Base-by-base conservation (phyloP, 2,329 filamentous ascomycete genomes). In the Aaosphaeria arxii region DNA sequence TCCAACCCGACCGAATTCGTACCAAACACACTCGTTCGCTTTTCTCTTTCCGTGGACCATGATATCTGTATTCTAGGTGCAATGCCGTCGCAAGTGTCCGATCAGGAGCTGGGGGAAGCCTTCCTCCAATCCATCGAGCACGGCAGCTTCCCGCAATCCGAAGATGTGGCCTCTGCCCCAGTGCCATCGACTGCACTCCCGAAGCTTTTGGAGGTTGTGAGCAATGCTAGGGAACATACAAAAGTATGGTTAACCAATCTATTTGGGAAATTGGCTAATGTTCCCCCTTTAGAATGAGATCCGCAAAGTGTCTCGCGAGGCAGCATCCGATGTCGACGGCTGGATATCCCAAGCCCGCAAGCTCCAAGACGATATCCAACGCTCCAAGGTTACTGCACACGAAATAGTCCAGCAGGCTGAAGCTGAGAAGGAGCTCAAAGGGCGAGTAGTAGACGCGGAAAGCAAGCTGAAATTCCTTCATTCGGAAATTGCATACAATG, bases 291-390 rank as follows among this genome's bases (percentile, higher is more conserved):
- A 88, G 84, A 72, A 79, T 50, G 85, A 95, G 59, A 87, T 97
- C 49, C 86, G 85, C 55, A 70, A 76, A 24, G 82, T 94, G 52
- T 95, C 91, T 70, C 82, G 84, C 63, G 84, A 90, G 56, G 87
- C 85, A 13, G 87, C 86, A 48, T 82, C 85, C 36, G 87, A 95
- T 61, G 87, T 96, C 44, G 87, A 90, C 63, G 82, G 85, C 44
- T 97, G 92, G 92, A 88, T 95, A 48, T 74, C 79, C 44, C 89
- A 94, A 68, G 90, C 91, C 42, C 89, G 89, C 70, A 83, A 86
- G 45, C 81, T 96, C 6, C 89, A 95, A 67, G 82, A 86, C 52
- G 92, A 96, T 64, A 92, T 96, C 55, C 83, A 89, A 60, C 82
- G 83, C 42, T 92, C 90, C 28, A 86, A 89, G 61, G 80, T 82